Evolutionary conservation across 441 rosid genomes (phyloP).

Genomic region (Populus hybrid): DNA sequence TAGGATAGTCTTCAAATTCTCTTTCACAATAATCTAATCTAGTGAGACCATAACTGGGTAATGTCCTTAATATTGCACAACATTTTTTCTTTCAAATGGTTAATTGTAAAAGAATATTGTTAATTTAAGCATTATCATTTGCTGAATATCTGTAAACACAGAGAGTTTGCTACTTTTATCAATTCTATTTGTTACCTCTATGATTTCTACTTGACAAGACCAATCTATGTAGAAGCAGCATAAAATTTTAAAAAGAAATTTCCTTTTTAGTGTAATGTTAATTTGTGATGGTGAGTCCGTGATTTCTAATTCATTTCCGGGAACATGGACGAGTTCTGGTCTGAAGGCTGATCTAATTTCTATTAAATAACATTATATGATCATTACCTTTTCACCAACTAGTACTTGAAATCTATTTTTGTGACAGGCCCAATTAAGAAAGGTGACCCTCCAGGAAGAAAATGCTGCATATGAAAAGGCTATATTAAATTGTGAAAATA

Average conservation of each 20-base stretch:
- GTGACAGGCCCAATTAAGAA: constrained; percentile 74
- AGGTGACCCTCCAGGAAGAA: constrained; percentile 66
- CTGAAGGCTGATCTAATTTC: not conserved
- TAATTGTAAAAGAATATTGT: not conserved
- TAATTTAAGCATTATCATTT: not conserved
- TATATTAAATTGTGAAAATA: constrained; percentile 60
- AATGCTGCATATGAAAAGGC: constrained; percentile 75
- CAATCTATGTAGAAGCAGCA: not conserved
- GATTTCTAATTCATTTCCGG: not conserved
- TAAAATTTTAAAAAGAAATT: not conserved
- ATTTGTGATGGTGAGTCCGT: not conserved
- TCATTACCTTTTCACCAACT: not conserved
- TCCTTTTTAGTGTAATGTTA: not conserved
- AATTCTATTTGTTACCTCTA: not conserved
- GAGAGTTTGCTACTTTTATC: not conserved
- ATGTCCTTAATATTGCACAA: not conserved
- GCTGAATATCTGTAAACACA: not conserved
- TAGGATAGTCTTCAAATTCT: not conserved
- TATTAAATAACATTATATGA: not conserved
- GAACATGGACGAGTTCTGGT: not conserved
- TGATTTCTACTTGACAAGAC: not conserved
- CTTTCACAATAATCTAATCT: not conserved
- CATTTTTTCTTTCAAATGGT: not conserved
- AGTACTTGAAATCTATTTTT: constrained; percentile 5
- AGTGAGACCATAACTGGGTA: not conserved